Conservation (phyloP, 2,329 filamentous ascomycete species). For the Bertia moriformis region DNA sequence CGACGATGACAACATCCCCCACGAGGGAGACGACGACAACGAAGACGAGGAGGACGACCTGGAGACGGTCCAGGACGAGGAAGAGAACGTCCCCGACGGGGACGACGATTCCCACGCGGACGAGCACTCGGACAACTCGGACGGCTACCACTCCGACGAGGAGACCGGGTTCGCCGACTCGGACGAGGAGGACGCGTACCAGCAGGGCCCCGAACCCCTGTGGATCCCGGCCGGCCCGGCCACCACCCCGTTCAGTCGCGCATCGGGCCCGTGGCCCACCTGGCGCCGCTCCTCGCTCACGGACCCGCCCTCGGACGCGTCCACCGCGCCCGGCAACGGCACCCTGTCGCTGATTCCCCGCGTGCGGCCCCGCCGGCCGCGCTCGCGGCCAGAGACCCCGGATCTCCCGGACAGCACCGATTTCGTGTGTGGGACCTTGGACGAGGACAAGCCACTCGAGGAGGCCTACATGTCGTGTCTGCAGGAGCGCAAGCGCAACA, state of each 20-base stretch:
- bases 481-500: constrained; percentile 66
- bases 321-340: constrained; percentile 4
- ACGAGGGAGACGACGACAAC: constrained; percentile 33
- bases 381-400: constrained; percentile 54
- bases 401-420: constrained; percentile 94
- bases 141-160: background rate
- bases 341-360: constrained; percentile 13
- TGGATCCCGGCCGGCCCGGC: constrained; percentile 36
- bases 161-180: constrained; percentile 37
- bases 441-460: constrained; percentile 85
- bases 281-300: background rate
- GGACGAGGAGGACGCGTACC: constrained; percentile 64
- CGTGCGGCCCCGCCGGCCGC: constrained; percentile 20
- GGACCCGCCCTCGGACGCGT: constrained; percentile 3
- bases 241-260: constrained; percentile 10
- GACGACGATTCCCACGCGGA: constrained; percentile 58
- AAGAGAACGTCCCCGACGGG: constrained; percentile 52
- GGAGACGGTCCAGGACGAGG: constrained; percentile 25
- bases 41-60: constrained; percentile 32
- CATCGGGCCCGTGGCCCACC: no score
- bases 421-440: constrained; percentile 91
- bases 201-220: constrained; percentile 41
- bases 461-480: constrained; percentile 80
- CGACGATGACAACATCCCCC: constrained; percentile 28
- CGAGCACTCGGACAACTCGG: constrained; percentile 30